Evolutionary conservation across 1,284 basidiomycete species (phyloP), one percentile per base, ranked within the genome.

Genomic region (Sanguinoderma infundibulare): DNA sequence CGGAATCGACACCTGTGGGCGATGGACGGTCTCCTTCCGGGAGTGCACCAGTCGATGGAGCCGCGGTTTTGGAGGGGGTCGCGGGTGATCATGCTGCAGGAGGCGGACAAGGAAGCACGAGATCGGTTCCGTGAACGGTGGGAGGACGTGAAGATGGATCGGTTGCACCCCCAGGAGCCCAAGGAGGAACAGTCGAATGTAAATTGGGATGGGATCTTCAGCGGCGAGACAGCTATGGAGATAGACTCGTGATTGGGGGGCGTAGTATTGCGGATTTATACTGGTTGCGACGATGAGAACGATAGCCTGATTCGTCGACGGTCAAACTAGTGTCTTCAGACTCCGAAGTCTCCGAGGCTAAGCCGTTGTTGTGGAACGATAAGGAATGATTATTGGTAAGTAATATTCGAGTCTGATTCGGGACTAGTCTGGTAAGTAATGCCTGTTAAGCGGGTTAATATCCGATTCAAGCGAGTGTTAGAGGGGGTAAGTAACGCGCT

Each of bases 21-120:
- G 10, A 75, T 91, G 68, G 87, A 90, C 61, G 89, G 89, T 3
- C 73, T 91, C n/a, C 74, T 82, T 1, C 79, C 86, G 3, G 90
- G 90, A 0, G 82, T 79, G 60, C 77, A 81, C 61, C 89, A 90
- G 68, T 79, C 86, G 36, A 85, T 90, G 70, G 87, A 90, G 63
- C 87, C 90, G 17, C 72, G 75, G 35, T 71, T 71, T 14, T 87
- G 84, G 77, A 83, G 82, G 68, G 67, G 74, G n/a, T 77, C 73
- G 46, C 78, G 89, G 14, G 61, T 74, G 34, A 67, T 68, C 39
- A 89, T 89, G 87, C 65, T 90, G 34, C 77, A 80, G 60, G 85
- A 85, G 59, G 87, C 87, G 38, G 84, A 86, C 58, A 71, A 66
- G 55, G 78, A 76, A 38, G 86, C 87, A 5, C 71, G 78, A 36